Conservation (phyloP, 2,329 filamentous ascomycete species). For the Sclerotinia sclerotiorum region DNA sequence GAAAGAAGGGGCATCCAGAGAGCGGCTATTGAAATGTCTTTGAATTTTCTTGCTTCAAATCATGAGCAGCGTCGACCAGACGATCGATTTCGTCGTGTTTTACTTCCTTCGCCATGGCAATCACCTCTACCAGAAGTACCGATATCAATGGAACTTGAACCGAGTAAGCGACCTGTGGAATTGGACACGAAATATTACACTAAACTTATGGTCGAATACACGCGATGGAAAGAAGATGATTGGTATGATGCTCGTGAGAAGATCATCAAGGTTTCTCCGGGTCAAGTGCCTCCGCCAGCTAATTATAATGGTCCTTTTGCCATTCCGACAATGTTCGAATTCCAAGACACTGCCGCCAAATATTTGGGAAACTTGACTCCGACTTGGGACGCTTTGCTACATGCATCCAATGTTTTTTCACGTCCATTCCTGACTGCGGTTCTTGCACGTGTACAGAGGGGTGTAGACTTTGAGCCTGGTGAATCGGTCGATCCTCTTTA, state of each 20-base stretch:
- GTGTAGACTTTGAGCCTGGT: background rate
- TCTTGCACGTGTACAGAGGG: slow-evolving; percentile 10
- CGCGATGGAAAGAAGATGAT: slow-evolving; percentile 30
- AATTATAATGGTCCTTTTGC: slow-evolving; percentile 35
- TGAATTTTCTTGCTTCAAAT: slow-evolving; percentile 36
- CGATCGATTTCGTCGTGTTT: slow-evolving; percentile 34
- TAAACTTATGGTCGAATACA: slow-evolving; percentile 31
- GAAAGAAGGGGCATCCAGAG: slow-evolving; percentile 36
- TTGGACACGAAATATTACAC: slow-evolving; percentile 34
- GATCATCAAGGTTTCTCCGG: background rate
- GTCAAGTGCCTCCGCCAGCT: slow-evolving; percentile 25
- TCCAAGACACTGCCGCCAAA: slow-evolving; percentile 22
- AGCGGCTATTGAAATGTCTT: slow-evolving; percentile 35
- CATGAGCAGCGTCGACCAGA: slow-evolving; percentile 37
- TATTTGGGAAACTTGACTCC: slow-evolving; percentile 1
- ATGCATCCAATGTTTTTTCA: background rate
- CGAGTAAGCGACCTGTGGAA: slow-evolving; percentile 34
- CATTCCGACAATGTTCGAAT: slow-evolving; percentile 18
- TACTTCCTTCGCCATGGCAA: slow-evolving; percentile 25
- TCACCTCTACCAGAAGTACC: slow-evolving; percentile 29
- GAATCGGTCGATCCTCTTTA: background rate
- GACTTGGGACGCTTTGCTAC: slow-evolving; percentile 5
- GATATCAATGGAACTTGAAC: slow-evolving; percentile 32
- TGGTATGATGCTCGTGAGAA: slow-evolving; percentile 23
- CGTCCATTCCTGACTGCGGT: slow-evolving; percentile 4